phyloP scores from a whole-genome alignment of 345 rosid species.

The Salix brachista region DNA sequence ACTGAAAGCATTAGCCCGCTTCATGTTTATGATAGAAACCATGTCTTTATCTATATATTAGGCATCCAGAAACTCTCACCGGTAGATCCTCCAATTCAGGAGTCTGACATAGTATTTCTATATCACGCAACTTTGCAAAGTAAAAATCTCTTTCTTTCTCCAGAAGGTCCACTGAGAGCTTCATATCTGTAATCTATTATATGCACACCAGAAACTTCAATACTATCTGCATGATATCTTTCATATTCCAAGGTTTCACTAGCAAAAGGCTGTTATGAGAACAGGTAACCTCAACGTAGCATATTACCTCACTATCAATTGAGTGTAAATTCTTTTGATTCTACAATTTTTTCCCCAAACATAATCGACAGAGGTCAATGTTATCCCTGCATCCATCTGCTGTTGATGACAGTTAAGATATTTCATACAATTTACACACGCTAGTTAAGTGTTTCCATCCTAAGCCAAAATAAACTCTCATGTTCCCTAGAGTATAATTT shows the following conservation, averaged over 20 bases:
- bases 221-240: neutral
- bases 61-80: slow-evolving; percentile 37
- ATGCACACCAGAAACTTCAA: slow-evolving; percentile 4
- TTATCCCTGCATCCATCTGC: neutral
- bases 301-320: neutral
- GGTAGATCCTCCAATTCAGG: slow-evolving; percentile 63
- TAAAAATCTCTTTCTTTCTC: slow-evolving; percentile 95
- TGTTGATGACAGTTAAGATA: neutral
- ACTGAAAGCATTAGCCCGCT: neutral
- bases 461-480: neutral
- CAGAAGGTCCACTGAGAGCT: slow-evolving; percentile 67
- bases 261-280: neutral
- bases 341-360: neutral
- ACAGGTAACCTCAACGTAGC: neutral
- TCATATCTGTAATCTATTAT: slow-evolving; percentile 67
- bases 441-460: neutral
- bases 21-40: neutral
- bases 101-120: slow-evolving; percentile 79
- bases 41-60: neutral
- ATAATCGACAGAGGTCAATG: neutral
- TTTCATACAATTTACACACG: neutral
- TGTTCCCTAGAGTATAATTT: neutral
- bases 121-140: slow-evolving; percentile 77
- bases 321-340: neutral
- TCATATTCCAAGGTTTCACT: neutral